A percentile compares a stretch with the other conserved stretches of the same genome.
These are phyloP conservation scores for Neurospora hispaniola DNA, from an alignment of 495 filamentous ascomycete genomes.

Conservation along the genomic window DNA sequence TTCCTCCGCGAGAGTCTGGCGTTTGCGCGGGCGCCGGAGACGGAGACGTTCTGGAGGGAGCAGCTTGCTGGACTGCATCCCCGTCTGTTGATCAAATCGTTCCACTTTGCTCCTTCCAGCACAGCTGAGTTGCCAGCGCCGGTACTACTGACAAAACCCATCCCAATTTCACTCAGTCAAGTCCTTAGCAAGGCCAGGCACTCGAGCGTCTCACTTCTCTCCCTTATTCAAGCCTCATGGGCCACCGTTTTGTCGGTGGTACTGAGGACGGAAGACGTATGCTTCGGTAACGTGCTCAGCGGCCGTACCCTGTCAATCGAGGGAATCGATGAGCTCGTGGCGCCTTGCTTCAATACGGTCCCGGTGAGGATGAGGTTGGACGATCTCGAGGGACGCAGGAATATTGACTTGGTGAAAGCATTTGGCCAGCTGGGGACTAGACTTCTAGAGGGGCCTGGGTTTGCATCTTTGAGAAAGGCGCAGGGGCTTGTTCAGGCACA, in stretches of 20 bases:
- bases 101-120: not conserved
- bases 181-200: slow-evolving; percentile 39
- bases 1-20: slow-evolving; percentile 24
- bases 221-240: slow-evolving; percentile 61
- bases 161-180: slow-evolving; percentile 24
- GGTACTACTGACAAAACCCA: not conserved
- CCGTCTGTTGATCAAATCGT: slow-evolving; percentile 22
- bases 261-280: slow-evolving; percentile 50
- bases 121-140: not conserved
- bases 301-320: slow-evolving; percentile 57
- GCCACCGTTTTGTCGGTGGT: slow-evolving; percentile 44
- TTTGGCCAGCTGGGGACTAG: slow-evolving; percentile 30
- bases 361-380: slow-evolving; percentile 56
- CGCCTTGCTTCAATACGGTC: slow-evolving; percentile 83
- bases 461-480: not conserved
- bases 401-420: slow-evolving; percentile 40
- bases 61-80: slow-evolving; percentile 41
- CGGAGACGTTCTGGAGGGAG: slow-evolving; percentile 52
- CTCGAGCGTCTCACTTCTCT: slow-evolving; percentile 49
- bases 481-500: not conserved
- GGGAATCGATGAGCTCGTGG: slow-evolving; percentile 58
- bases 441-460: not conserved
- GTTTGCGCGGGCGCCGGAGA: slow-evolving; percentile 13
- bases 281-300: slow-evolving; percentile 71
- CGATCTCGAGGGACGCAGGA: slow-evolving; percentile 19